Evolutionary conservation across 129 eudicot genomes (phyloP), one percentile per base, ranked within the genome.

Genomic region (Chrysanthemum makinoi): DNA sequence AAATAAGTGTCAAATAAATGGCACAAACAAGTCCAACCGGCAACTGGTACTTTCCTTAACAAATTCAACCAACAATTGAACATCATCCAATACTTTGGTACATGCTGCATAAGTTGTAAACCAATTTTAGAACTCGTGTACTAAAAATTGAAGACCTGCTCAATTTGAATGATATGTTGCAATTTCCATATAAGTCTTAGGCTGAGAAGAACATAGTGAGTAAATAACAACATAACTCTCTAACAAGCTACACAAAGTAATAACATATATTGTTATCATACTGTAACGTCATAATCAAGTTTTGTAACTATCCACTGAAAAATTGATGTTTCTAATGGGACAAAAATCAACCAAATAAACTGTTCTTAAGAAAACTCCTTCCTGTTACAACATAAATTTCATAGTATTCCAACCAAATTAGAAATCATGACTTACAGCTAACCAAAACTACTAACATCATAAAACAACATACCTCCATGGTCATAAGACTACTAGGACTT

Each of bases 31-130:
- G 9, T 51, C 14, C 15, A 51, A 9, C 18, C 70, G 39, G 52
- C 47, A 64, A 74, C 53, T 10, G 53, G 20, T 64, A 39, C 13
- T 33, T 63, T 75, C 49, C 1, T 19, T 43, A 74, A 74, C 64
- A 56, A 74, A 17, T 64, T 65, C 78, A 54, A 53, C 72, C 66
- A 65, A 43, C 43, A 54, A 65, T 53, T 62, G 22, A 51, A 62
- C 9, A 70, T 51, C 55, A n/a, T 24, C 55, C 20, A 11, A 17
- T 14, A 73, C 43, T 63, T 54, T 51, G 22, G 26, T 64, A 52
- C 62, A 35, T 73, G n/a, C 33, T 48, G 60, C 53, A 17, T 24
- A 12, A 48, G 13, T 72, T 51, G 62, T 61, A 50, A 48, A 20
- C 58, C 47, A 22, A 68, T 17, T 16, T 17, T 16, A 33, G 19